Evolutionary conservation across 75 land plant species (phyloP).

Genomic region (Pinus albicaulis): DNA sequence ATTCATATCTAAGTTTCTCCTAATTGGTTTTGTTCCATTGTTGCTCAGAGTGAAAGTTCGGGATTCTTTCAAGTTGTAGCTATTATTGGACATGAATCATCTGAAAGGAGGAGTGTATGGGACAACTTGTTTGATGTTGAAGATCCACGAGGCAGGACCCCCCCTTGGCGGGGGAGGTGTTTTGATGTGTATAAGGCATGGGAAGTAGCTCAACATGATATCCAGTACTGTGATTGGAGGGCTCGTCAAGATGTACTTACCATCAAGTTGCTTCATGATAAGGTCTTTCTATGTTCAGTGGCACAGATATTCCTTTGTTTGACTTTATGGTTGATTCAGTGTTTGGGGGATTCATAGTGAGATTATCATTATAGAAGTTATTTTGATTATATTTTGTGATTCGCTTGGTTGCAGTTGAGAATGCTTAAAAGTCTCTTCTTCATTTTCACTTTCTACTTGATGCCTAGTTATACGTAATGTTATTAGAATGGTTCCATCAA

Average conservation of each 20-base stretch:
- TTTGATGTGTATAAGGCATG: slow-evolving; percentile 78
- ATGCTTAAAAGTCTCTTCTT: background rate
- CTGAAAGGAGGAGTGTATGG: slow-evolving; percentile 41
- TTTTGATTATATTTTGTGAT: background rate
- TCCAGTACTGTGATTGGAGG: slow-evolving; percentile 90
- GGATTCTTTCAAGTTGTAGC: slow-evolving; percentile 52
- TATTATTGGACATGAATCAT: slow-evolving; percentile 45
- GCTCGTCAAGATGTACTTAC: slow-evolving; percentile 91
- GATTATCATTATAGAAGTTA: background rate
- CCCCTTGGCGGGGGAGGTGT: slow-evolving; percentile 55
- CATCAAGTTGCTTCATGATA: slow-evolving; percentile 93
- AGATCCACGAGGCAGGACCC: slow-evolving; percentile 62
- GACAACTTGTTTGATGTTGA: slow-evolving; percentile 66
- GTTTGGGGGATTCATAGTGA: background rate
- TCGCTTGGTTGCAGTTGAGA: background rate
- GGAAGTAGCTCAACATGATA: slow-evolving; percentile 83
- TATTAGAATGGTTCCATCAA: no score
- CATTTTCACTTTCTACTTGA: background rate
- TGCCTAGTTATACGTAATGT: background rate
- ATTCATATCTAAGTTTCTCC: background rate
- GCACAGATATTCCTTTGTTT: background rate
- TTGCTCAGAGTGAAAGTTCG: slow-evolving; percentile 10
- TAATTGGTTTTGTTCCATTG: slow-evolving; percentile 17
- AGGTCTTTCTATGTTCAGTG: slow-evolving; percentile 37
- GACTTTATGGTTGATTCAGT: background rate